A percentile compares a stretch with the other conserved stretches of the same genome.
phyloP scores from a whole-genome alignment of 352 stramenopile species.

The Pythium scleroteichum region DNA sequence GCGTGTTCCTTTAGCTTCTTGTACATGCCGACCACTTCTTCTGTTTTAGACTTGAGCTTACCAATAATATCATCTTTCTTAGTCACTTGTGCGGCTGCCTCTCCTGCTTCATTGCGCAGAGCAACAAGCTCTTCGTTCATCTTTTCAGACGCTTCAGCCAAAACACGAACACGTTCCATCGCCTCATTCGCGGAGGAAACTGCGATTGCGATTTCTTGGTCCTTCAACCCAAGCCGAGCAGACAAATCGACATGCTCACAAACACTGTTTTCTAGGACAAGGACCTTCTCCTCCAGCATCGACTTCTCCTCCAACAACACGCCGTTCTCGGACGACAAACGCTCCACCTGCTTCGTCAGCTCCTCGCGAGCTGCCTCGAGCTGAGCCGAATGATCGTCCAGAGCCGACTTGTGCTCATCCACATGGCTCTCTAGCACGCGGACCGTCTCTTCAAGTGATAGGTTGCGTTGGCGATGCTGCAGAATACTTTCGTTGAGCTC shows the following conservation, averaged over 20 bases:
- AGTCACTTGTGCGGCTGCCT: background rate
- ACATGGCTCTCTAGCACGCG: slow-evolving; percentile 13
- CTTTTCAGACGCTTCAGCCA: slow-evolving; percentile 4
- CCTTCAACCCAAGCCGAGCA: slow-evolving; percentile 16
- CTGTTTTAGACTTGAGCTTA: slow-evolving; percentile 58
- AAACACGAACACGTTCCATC: background rate
- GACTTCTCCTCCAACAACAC: background rate
- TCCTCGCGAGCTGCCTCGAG: slow-evolving; percentile 6
- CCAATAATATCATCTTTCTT: slow-evolving; percentile 52
- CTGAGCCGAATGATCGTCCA: slow-evolving; percentile 3
- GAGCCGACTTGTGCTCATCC: background rate
- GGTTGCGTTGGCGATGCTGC: slow-evolving; percentile 6
- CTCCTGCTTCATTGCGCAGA: slow-evolving; percentile 5
- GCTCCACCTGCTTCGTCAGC: slow-evolving; percentile 27
- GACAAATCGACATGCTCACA: slow-evolving; percentile 3
- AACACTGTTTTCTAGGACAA: slow-evolving; percentile 2
- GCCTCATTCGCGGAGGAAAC: background rate
- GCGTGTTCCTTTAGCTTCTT: slow-evolving; percentile 55
- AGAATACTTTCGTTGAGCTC: slow-evolving; percentile 51
- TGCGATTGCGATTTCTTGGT: slow-evolving; percentile 5
- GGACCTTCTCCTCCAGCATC: slow-evolving; percentile 2
- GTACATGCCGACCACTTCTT: slow-evolving; percentile 63
- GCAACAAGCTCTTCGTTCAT: slow-evolving; percentile 5
- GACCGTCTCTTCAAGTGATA: slow-evolving; percentile 34
- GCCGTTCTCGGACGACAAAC: slow-evolving; percentile 21